Conservation (phyloP, 352 stramenopile genomes). For the Phytophthora rubi region DNA sequence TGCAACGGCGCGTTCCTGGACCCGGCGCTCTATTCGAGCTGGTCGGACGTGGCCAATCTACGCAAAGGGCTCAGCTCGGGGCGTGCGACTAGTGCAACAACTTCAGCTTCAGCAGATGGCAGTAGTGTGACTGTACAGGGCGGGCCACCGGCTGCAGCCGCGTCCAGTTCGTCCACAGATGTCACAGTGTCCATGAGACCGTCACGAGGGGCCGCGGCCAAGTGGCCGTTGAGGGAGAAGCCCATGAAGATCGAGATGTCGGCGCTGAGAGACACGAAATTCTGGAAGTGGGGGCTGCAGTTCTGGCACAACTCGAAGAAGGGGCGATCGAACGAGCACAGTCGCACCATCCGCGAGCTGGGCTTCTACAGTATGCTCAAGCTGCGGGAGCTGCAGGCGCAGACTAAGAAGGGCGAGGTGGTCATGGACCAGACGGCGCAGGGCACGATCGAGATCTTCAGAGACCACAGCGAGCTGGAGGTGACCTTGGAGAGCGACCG, state of each 20-base stretch:
- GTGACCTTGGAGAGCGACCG: constrained; percentile 79
- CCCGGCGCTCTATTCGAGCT: constrained; percentile 81
- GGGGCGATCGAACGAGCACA: constrained; percentile 73
- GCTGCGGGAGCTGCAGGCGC: constrained; percentile 75
- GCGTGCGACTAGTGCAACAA: constrained; percentile 15
- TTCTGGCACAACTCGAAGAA: constrained; percentile 89
- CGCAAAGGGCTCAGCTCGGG: constrained; percentile 44
- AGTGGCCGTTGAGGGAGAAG: constrained; percentile 58
- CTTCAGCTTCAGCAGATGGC: constrained; percentile 35
- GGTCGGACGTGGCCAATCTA: constrained; percentile 76
- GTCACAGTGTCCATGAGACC: constrained; percentile 32
- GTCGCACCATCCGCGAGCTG: constrained; percentile 81
- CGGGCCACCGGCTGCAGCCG: constrained; percentile 43
- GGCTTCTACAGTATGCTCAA: constrained; percentile 91
- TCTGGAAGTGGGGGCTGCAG: constrained; percentile 89
- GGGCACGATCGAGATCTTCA: constrained; percentile 86
- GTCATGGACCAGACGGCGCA: constrained; percentile 90
- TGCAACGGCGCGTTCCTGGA: constrained; percentile 88
- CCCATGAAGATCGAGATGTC: constrained; percentile 88
- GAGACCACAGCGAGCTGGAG: constrained; percentile 56
- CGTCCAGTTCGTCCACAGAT: constrained; percentile 34
- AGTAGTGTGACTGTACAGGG: constrained; percentile 44
- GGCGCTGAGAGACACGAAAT: constrained; percentile 79
- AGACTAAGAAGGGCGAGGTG: constrained; percentile 79
- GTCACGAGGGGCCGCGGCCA: constrained; percentile 33